Conservation (phyloP, 179 eudicot species). For the Patellifolia procumbens region DNA sequence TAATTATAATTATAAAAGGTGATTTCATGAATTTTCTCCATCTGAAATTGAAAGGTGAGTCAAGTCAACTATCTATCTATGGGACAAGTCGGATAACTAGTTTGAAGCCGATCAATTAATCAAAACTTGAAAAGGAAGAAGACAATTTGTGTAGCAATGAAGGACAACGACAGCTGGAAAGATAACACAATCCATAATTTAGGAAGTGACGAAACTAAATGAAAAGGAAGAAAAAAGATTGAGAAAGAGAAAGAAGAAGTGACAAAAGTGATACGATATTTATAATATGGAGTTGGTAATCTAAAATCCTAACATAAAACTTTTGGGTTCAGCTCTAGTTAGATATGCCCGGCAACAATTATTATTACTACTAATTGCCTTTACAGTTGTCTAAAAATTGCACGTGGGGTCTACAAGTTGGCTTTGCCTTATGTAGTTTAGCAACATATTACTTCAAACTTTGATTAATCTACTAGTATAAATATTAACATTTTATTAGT, state of each 20-base stretch:
- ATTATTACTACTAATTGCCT: neutral
- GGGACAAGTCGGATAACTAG: no score
- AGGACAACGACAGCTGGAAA: neutral
- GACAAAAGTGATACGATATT: neutral
- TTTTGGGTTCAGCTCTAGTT: neutral
- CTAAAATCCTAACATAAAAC: neutral
- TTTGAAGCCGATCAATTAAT: no score
- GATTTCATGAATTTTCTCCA: no score
- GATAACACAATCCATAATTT: neutral
- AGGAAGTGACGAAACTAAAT: neutral
- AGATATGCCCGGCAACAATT: neutral
- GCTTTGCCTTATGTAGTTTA: neutral
- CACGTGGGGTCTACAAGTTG: neutral
- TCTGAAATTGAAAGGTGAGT: no score
- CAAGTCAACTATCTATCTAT: no score
- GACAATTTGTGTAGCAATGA: neutral
- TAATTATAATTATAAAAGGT: no score
- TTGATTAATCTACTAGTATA: neutral
- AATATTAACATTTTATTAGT: neutral
- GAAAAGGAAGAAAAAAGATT: neutral
- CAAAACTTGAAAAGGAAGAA: neutral
- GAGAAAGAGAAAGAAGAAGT: neutral
- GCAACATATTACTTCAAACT: neutral
- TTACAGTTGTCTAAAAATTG: conserved; percentile 10
- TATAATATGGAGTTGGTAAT: neutral